Conservation (phyloP, 371 early-diverging fungal species). For the Entomophthora muscae region DNA sequence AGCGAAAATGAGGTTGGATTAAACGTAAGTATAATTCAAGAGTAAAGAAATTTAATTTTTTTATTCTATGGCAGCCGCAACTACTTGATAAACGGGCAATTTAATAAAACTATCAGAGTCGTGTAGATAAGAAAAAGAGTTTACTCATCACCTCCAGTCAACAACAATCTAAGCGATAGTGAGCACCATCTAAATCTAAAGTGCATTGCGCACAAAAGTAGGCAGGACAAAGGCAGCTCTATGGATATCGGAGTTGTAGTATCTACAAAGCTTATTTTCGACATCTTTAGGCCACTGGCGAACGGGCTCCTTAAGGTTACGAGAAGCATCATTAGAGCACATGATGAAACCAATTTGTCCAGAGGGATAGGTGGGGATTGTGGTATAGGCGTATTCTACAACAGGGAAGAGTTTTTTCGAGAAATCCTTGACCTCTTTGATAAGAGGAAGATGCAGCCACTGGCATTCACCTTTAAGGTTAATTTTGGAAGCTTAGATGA, state of each 20-base stretch:
- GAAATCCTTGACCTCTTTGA: conserved; percentile 66
- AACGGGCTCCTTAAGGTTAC: conserved; percentile 54
- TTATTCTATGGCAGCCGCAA: too few relatives aligned
- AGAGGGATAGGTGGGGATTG: conserved; percentile 91
- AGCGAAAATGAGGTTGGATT: too few relatives aligned
- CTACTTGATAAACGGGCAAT: too few relatives aligned
- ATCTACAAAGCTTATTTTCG: conserved; percentile 63
- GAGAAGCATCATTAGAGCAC: conserved; percentile 59
- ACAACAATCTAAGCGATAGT: too few relatives aligned
- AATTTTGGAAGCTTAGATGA: background rate
- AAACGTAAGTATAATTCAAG: too few relatives aligned
- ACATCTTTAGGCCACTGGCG: conserved; percentile 56
- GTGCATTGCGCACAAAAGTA: conserved; percentile 39
- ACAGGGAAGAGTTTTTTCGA: conserved; percentile 64
- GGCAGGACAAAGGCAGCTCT: conserved; percentile 82
- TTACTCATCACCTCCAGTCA: too few relatives aligned
- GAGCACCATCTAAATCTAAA: background rate
- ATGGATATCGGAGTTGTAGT: conserved; percentile 90
- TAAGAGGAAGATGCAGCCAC: conserved; percentile 87
- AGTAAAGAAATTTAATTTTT: too few relatives aligned
- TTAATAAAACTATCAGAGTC: too few relatives aligned
- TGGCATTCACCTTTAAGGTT: conserved; percentile 68
- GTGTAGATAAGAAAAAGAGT: too few relatives aligned
- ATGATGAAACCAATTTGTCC: conserved; percentile 93
- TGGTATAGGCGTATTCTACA: conserved; percentile 81